Conservation (phyloP, 495 filamentous ascomycete genomes). For the Coniosporium apollinis region DNA sequence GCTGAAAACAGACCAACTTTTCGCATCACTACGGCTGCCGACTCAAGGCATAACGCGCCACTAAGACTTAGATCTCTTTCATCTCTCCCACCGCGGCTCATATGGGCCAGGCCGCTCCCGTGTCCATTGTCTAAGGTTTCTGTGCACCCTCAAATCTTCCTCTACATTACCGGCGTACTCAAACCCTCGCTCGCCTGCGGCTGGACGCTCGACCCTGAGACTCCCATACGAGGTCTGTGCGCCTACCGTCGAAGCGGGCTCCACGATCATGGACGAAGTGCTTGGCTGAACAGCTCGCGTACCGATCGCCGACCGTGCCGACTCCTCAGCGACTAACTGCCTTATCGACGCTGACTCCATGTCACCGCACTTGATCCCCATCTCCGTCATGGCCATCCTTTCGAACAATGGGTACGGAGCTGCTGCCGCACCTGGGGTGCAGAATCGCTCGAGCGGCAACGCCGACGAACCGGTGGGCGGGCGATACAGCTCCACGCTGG, state of each 20-base stretch:
- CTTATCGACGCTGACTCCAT: background rate
- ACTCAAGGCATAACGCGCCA: too few species aligned
- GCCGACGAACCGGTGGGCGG: background rate
- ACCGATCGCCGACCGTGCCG: background rate
- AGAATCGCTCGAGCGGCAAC: background rate
- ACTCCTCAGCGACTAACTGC: background rate
- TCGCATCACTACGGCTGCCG: too few species aligned
- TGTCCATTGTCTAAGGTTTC: too few species aligned
- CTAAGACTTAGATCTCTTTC: too few species aligned
- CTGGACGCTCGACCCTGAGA: background rate
- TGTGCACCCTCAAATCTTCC: background rate
- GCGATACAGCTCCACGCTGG: background rate
- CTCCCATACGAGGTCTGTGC: background rate
- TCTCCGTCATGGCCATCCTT: background rate
- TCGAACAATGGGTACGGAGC: background rate
- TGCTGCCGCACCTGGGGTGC: background rate
- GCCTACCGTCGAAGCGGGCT: background rate
- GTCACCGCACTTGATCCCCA: background rate
- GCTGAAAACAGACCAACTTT: too few species aligned
- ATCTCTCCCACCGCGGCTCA: too few species aligned
- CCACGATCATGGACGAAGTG: background rate
- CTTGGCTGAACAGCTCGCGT: too few species aligned
- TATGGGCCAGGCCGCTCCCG: too few species aligned
- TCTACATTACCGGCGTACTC: background rate
- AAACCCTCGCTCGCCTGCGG: background rate